Base-by-base conservation (phyloP, 768 basidiomycete genomes). In the Agaricus blazei region DNA sequence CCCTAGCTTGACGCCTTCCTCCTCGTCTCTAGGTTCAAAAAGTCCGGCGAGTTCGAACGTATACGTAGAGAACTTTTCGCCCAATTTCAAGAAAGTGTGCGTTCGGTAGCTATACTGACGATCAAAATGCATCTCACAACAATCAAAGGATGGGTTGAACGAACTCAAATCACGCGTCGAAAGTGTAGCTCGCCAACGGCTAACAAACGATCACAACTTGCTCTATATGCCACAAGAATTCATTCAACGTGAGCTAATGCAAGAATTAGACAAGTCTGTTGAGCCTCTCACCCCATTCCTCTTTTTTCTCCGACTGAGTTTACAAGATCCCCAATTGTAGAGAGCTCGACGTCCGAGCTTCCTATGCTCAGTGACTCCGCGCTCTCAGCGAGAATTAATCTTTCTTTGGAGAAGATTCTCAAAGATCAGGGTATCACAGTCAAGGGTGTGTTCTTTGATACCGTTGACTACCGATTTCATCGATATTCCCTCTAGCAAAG, bases 11-110 rank as follows among this genome's bases (percentile, higher is more conserved):
- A 29, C 15, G 28, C 45, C 40, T 29, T 46, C 19, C 45, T 36
- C 42, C 34, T 38, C n/a, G 15, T 38, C 43, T 38, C 43, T 60
- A 90, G 88, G 62, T 90, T 88, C 73, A 89, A 90, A 68, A 85
- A 84, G 62, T 87, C 86, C 9, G 88, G 87, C 28, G 86, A 90
- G 69, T 89, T 88, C 60, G 87, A 90, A 60, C 80, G 84, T 24
- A 65, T 89, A 58, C 77, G 88, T 48, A 78, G 80, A 48, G 82
- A 89, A 67, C 70, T 90, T 24, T 66, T 89, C 37, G 63, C 74
- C 5, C 73, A 83, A 62, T 87, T 88, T 66, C 79, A 82, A 61
- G 75, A 72, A 60, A 49, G 42, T 7, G 54, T 56, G 26, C 48
- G 54, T 56, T 52, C 27, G 46, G n/a, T 29, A 26, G 42, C 36